Base-by-base conservation (phyloP, 2,329 filamentous ascomycete genomes). In the Xylaria hypoxylon region DNA sequence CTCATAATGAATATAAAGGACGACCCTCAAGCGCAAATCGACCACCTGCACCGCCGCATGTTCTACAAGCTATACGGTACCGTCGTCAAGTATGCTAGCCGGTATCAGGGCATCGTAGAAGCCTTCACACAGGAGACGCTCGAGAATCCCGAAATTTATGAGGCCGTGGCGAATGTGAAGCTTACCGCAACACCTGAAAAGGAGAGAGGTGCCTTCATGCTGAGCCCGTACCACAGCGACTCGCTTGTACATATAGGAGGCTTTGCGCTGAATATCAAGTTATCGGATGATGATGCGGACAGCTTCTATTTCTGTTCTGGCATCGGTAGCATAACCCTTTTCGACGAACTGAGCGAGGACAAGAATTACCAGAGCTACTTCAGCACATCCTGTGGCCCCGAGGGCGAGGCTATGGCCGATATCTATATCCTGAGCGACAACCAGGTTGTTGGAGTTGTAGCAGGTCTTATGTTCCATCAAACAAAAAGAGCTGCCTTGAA, bases 1-100 rank as follows among this genome's bases (percentile, higher is more conserved):
- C 7, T 35, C 1, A n/a, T 69, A 1, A 62, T 62, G 35, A 28
- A 24, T 22, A 24, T 40, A 26, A 42, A 33, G 22, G 31, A n/a
- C 22, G 42, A 47, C 22, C 8, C n/a, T 17, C 24, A 45, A 13
- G 48, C 11, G 1, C n/a, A 31, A 28, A 45, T 67, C 17, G 53
- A 69, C 22, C 53, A 62, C 52, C 5, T 69, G 28, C 47, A 35
- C 26, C 47, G 45, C 56, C 50, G 50, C 45, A 64, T 73, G 45
- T 59, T 76, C 52, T 76, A 74, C 62, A 70, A 64, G 31, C 61
- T 75, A 28, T 75, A 72, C 64, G 62, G 62, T 57, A 71, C 62
- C 15, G 44, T 66, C 0, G 71, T 76, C 45, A 63, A 70, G 52
- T 76, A 72, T 50, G 50, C 59, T 44, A 53, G 50, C 5, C 58